These are phyloP conservation scores for Baorangia bicolor DNA, from an alignment of 768 basidiomycete species.

Conservation along the genomic window DNA sequence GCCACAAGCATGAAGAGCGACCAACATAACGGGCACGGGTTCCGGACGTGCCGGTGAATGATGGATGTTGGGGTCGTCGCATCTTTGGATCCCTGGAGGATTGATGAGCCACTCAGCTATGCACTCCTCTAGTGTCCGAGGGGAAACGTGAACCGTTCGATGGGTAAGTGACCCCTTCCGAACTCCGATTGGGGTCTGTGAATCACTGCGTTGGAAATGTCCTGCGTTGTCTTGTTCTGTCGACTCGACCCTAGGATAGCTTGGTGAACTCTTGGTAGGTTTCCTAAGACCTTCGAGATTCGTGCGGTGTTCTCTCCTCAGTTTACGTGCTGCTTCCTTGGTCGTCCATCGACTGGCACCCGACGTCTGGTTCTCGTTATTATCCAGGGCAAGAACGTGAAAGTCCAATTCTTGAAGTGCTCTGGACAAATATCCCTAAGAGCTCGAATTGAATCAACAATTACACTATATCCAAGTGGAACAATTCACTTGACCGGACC, in stretches of 20 bases:
- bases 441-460: background rate
- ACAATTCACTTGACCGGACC: constrained; percentile 62
- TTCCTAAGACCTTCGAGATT: background rate
- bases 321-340: constrained; percentile 21
- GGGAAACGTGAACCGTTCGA: constrained; percentile 53
- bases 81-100: background rate
- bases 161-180: constrained; percentile 47
- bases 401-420: constrained; percentile 36
- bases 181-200: background rate
- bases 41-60: background rate
- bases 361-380: constrained; percentile 53
- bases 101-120: constrained; percentile 54
- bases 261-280: background rate
- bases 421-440: constrained; percentile 64
- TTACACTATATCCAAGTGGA: background rate
- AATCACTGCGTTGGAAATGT: background rate
- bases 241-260: background rate
- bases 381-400: constrained; percentile 68
- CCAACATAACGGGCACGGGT: constrained; percentile 51
- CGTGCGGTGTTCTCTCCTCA: constrained; percentile 9
- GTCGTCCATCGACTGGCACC: constrained; percentile 51
- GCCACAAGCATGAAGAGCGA: constrained; percentile 76
- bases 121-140: constrained; percentile 43
- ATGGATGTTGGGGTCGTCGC: background rate
- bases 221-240: background rate